These are phyloP conservation scores for Vickermania spadyakhi DNA, from an alignment of 208 protist genomes.

Conservation along the genomic window DNA sequence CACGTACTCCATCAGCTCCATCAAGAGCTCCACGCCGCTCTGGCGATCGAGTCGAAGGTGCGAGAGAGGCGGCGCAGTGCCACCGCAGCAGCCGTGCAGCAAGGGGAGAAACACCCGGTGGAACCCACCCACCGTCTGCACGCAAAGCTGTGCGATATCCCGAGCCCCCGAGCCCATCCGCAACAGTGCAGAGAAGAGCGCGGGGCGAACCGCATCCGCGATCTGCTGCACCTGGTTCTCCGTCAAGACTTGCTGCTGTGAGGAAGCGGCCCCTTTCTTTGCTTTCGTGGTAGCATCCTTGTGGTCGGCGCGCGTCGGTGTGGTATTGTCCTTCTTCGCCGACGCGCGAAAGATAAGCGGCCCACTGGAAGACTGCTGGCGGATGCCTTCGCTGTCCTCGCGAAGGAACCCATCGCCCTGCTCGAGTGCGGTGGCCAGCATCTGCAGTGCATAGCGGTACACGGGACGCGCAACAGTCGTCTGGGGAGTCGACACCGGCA, in stretches of 20 bases:
- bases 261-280: constrained; percentile 7
- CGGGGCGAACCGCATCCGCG: constrained; percentile 18
- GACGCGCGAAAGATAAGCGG: background rate
- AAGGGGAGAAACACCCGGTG: constrained; percentile 61
- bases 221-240: constrained; percentile 3
- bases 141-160: constrained; percentile 50
- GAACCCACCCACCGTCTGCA: constrained; percentile 64
- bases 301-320: too few relatives aligned
- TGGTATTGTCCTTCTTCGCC: too few relatives aligned
- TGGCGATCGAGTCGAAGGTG: background rate
- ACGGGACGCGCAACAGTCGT: constrained; percentile 35
- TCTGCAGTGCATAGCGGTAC: constrained; percentile 52
- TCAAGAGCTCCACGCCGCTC: background rate
- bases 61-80: background rate
- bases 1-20: background rate
- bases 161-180: constrained; percentile 22
- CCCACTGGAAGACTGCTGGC: background rate
- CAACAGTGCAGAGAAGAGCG: constrained; percentile 28
- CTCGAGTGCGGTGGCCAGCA: constrained; percentile 43
- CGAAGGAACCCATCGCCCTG: constrained; percentile 7
- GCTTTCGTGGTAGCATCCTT: background rate
- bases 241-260: constrained; percentile 11
- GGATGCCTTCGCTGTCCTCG: constrained; percentile 11
- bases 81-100: constrained; percentile 7
- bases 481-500: too few relatives aligned